phyloP scores from a whole-genome alignment of 176 grass and related monocot genomes.

The Carex kokanica region DNA sequence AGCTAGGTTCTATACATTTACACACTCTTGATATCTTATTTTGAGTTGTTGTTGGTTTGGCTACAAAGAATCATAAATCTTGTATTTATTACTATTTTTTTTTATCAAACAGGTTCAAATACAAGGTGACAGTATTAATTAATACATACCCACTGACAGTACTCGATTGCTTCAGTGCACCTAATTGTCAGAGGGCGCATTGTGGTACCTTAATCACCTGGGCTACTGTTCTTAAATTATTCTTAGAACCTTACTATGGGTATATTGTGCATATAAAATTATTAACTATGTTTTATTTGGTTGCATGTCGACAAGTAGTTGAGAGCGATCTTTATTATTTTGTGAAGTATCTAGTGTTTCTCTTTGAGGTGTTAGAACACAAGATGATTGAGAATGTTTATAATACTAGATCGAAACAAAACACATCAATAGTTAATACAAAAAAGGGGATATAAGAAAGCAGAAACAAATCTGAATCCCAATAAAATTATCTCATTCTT shows the following conservation, averaged over 20 bases:
- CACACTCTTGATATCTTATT: background rate
- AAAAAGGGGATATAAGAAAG: background rate
- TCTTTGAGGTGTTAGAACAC: background rate
- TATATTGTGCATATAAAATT: background rate
- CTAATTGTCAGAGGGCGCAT: conserved; percentile 38
- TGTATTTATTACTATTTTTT: background rate
- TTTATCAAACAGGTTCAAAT: conserved; percentile 45
- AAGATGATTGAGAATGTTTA: conserved; percentile 12
- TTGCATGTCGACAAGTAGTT: background rate
- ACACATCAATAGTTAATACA: background rate
- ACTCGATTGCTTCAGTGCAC: conserved; percentile 49
- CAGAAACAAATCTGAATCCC: conserved; percentile 1
- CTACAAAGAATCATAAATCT: background rate
- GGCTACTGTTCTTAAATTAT: conserved; percentile 19
- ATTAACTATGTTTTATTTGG: background rate
- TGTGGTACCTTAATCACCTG: conserved; percentile 49
- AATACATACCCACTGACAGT: conserved; percentile 30
- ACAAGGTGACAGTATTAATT: conserved; percentile 48
- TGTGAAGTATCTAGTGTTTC: background rate
- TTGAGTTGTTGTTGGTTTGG: background rate
- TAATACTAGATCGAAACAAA: conserved; percentile 11
- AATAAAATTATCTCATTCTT: background rate
- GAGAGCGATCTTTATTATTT: background rate
- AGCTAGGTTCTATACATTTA: background rate
- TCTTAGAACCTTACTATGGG: background rate